A percentile compares a stretch with the other conserved stretches of the same genome.
These are phyloP conservation scores for Schizosaccharomyces japonicus DNA, from an alignment of 805 yeast genomes.

Conservation along the genomic window DNA sequence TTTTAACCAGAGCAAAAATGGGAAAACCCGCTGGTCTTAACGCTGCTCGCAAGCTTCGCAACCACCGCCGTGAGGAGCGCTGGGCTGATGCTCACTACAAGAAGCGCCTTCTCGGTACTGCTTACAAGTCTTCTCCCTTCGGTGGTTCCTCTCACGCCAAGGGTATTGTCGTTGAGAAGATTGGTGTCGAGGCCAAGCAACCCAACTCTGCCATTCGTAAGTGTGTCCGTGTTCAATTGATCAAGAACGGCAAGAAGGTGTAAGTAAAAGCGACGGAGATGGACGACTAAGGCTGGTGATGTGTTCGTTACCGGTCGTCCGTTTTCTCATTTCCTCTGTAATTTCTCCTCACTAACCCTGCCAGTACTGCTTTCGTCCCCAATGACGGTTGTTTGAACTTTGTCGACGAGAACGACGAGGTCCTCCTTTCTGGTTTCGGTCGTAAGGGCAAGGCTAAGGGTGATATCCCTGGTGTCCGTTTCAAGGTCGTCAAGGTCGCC, in stretches of 20 bases:
- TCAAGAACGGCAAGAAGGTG: slow-evolving; percentile 97
- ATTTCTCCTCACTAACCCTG: too few species aligned
- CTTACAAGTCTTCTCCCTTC: slow-evolving; percentile 98
- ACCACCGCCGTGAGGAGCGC: slow-evolving; percentile 99
- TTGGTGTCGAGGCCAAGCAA: slow-evolving; percentile 99
- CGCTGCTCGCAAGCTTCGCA: slow-evolving; percentile 99
- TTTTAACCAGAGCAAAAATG: too few species aligned
- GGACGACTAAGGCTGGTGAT: too few species aligned
- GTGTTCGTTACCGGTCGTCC: too few species aligned
- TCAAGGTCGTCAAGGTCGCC: slow-evolving; percentile 99
- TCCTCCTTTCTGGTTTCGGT: slow-evolving; percentile 99
- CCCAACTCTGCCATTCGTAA: slow-evolving; percentile 99
- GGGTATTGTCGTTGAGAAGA: slow-evolving; percentile 97
- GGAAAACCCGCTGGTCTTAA: slow-evolving; percentile 61
- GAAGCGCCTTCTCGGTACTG: slow-evolving; percentile 97
- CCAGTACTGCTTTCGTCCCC: slow-evolving; percentile 98
- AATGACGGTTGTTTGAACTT: slow-evolving; percentile 99
- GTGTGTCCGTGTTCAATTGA: slow-evolving; percentile 97
- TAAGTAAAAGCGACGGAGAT: too few species aligned
- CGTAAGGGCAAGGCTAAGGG: slow-evolving; percentile 99
- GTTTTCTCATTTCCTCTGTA: too few species aligned
- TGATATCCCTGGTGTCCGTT: slow-evolving; percentile 99
- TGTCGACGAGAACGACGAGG: slow-evolving; percentile 99
- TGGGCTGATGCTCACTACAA: slow-evolving; percentile 98
- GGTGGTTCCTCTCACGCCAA: slow-evolving; percentile 99